Conservation (phyloP, 2,329 filamentous ascomycete species). For the Lasiodiplodia hormozganensis region DNA sequence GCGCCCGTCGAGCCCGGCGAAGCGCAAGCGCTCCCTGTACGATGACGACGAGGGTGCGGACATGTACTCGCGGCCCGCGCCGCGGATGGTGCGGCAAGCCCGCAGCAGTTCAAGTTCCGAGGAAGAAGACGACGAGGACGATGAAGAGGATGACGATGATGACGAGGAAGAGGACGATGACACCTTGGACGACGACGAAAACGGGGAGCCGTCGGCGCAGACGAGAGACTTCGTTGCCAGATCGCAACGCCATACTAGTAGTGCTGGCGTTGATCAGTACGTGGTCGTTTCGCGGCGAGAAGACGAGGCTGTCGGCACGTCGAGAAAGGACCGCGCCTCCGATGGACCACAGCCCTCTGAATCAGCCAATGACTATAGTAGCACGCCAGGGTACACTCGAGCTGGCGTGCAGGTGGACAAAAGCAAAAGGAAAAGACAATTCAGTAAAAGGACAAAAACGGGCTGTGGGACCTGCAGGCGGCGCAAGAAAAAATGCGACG, state of each 20-base stretch:
- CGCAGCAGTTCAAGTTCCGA: constrained; percentile 20
- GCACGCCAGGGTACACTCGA: constrained; percentile 48
- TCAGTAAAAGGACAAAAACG: constrained; percentile 84
- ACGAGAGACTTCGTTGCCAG: constrained; percentile 35
- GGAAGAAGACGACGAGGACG: constrained; percentile 41
- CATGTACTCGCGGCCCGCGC: constrained; percentile 44
- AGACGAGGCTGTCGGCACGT: constrained; percentile 35
- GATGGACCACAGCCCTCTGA: constrained; percentile 31
- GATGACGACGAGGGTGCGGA: constrained; percentile 41
- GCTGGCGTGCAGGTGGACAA: constrained; percentile 55
- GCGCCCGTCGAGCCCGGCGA: constrained; percentile 53
- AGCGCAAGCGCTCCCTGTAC: constrained; percentile 72
- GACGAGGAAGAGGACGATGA: constrained; percentile 31
- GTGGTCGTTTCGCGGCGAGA: constrained; percentile 40
- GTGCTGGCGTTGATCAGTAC: constrained; percentile 30
- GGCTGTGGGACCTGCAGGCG: constrained; percentile 90
- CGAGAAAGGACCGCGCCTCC: constrained; percentile 26
- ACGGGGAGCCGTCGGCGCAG: constrained; percentile 31
- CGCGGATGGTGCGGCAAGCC: constrained; percentile 28
- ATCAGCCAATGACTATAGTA: constrained; percentile 30
- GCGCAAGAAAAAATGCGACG: constrained; percentile 98
- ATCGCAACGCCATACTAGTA: constrained; percentile 33
- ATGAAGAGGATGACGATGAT: constrained; percentile 41
- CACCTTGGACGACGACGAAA: constrained; percentile 5
- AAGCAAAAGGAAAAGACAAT: constrained; percentile 48